Conservation (phyloP, 2,329 filamentous ascomycete genomes). For the Daldinia sp. region DNA sequence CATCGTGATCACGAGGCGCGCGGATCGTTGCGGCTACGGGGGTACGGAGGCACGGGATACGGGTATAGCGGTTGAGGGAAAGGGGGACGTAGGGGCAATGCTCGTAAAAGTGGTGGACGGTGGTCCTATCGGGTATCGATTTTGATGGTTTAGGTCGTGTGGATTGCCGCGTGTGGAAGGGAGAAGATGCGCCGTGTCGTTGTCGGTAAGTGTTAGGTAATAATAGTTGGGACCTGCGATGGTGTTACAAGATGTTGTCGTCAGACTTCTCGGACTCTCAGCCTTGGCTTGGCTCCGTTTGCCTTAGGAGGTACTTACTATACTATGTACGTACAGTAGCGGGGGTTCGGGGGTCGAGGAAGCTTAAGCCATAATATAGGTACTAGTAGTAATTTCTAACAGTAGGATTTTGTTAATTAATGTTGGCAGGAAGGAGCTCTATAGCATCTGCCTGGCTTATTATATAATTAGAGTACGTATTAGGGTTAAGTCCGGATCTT, state of each 20-base stretch:
- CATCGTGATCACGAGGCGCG: constrained; percentile 54
- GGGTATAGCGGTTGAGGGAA: no score
- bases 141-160: neutral
- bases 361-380: constrained; percentile 42
- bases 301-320: no score
- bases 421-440: no score
- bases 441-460: no score
- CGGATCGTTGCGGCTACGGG: neutral
- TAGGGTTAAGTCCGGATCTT: no score
- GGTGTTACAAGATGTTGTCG: constrained; percentile 37
- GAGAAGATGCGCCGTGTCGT: constrained; percentile 8
- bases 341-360: constrained; percentile 3
- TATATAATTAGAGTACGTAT: constrained; percentile 11
- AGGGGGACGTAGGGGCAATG: neutral
- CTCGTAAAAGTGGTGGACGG: neutral
- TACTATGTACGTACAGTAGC: no score
- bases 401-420: no score
- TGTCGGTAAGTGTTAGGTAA: neutral
- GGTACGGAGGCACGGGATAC: no score
- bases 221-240: constrained; percentile 13
- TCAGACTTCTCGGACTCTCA: no score
- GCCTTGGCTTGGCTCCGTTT: constrained; percentile 20
- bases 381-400: no score
- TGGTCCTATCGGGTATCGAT: neutral
- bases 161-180: neutral